phyloP scores from a whole-genome alignment of 1,284 basidiomycete species.

The Meripilus lineatus region DNA sequence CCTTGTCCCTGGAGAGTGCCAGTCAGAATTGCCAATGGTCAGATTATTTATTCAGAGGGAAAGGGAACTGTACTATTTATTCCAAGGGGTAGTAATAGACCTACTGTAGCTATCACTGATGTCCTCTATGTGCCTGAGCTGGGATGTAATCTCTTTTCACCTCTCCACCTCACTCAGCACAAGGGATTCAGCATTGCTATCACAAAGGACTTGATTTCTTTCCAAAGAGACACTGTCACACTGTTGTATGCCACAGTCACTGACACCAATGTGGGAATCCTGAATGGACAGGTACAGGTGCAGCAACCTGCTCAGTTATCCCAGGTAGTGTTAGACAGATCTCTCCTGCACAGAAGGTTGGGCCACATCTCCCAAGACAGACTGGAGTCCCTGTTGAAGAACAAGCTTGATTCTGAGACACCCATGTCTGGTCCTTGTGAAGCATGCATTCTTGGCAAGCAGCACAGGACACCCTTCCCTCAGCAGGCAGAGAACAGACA shows the following conservation, averaged over 20 bases:
- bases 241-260: conserved; percentile 14
- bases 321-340: conserved; percentile 10
- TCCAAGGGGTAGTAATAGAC: conserved; percentile 16
- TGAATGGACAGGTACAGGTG: conserved; percentile 16
- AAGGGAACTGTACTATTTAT: conserved; percentile 27
- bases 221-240: conserved; percentile 4
- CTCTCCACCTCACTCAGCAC: conserved; percentile 17
- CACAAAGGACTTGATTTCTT: conserved; percentile 7
- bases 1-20: conserved; percentile 18
- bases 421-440: conserved; percentile 14
- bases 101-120: conserved; percentile 22
- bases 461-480: conserved; percentile 10
- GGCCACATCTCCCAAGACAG: conserved; percentile 5
- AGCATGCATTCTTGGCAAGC: conserved; percentile 16
- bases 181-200: conserved; percentile 14
- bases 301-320: conserved; percentile 5
- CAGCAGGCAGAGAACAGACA: neutral
- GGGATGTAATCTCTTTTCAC: conserved; percentile 28
- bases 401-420: conserved; percentile 9
- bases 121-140: conserved; percentile 31
- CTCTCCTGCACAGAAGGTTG: conserved; percentile 15
- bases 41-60: conserved; percentile 24
- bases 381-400: neutral
- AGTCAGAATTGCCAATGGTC: conserved; percentile 25
- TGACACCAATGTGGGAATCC: conserved; percentile 12